phyloP scores from a whole-genome alignment of 108 stramenopile species.

The Parietichytrium sp. region DNA sequence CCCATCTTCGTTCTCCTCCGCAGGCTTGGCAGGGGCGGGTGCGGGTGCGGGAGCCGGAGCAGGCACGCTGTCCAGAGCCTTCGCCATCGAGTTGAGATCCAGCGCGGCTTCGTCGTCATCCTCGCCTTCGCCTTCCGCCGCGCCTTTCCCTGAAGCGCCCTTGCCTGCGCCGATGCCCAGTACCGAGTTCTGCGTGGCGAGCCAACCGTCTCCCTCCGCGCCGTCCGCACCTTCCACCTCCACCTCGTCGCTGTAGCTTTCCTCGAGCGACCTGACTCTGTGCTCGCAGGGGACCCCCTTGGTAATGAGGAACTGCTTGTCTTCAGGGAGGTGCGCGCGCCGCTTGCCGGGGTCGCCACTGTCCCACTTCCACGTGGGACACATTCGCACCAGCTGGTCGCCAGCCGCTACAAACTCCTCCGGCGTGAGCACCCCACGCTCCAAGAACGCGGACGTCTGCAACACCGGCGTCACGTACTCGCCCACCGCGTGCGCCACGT shows the following conservation, averaged over 20 bases:
- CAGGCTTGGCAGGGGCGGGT: background rate
- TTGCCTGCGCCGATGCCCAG: background rate
- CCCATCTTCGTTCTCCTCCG: constrained; percentile 72
- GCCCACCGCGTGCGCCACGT: constrained; percentile 61
- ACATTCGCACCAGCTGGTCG: constrained; percentile 82
- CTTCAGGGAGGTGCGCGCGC: constrained; percentile 70
- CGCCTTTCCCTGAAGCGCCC: constrained; percentile 24
- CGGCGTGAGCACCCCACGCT: constrained; percentile 87
- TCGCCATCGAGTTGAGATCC: background rate
- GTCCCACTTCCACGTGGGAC: constrained; percentile 91
- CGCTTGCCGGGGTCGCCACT: constrained; percentile 63
- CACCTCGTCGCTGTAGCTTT: background rate
- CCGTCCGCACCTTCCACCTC: constrained; percentile 21
- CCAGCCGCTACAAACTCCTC: constrained; percentile 87
- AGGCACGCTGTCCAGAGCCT: background rate
- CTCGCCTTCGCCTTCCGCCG: background rate
- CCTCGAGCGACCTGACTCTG: constrained; percentile 72
- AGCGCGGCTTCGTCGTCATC: background rate
- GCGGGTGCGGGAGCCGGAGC: constrained; percentile 16
- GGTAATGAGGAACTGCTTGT: constrained; percentile 88
- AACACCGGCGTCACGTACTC: constrained; percentile 83
- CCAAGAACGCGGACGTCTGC: constrained; percentile 76
- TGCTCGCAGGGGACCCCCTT: constrained; percentile 78
- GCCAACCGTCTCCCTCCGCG: constrained; percentile 23
- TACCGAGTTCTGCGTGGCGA: background rate